These are phyloP conservation scores for Penicillium daleae DNA, from an alignment of 495 filamentous ascomycete genomes.

Conservation along the genomic window DNA sequence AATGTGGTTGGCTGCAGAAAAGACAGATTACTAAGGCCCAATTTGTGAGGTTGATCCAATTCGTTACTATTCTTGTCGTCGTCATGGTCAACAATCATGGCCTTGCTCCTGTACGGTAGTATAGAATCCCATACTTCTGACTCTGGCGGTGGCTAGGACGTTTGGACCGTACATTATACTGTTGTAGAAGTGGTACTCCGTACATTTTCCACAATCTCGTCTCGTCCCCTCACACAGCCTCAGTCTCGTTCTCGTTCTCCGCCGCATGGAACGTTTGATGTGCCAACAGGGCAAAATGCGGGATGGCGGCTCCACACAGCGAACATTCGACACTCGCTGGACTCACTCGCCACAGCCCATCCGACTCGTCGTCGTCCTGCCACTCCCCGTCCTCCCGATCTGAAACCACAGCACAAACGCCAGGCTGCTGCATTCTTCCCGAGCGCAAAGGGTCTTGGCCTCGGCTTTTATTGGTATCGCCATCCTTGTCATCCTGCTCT, in stretches of 20 bases:
- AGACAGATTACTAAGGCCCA: not conserved
- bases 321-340: slow-evolving; percentile 51
- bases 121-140: too few species aligned
- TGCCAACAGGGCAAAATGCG: slow-evolving; percentile 71
- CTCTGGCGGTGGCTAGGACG: too few species aligned
- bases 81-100: not conserved
- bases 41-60: too few species aligned
- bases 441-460: slow-evolving; percentile 7
- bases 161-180: too few species aligned
- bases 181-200: too few species aligned
- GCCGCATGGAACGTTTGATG: slow-evolving; percentile 69
- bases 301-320: slow-evolving; percentile 66
- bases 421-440: slow-evolving; percentile 17
- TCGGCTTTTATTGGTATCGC: not conserved
- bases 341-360: not conserved
- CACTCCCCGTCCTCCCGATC: slow-evolving; percentile 21
- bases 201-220: too few species aligned
- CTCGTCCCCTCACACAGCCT: not conserved
- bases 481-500: slow-evolving; percentile 10
- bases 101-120: too few species aligned
- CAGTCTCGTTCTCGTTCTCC: too few species aligned
- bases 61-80: not conserved
- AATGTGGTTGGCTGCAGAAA: not conserved
- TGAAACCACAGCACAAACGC: not conserved
- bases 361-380: slow-evolving; percentile 46